Evolutionary conservation across 2,329 filamentous ascomycete species (phyloP), one percentile per base, ranked within the genome.

Genomic region (Aureobasidium vineae): DNA sequence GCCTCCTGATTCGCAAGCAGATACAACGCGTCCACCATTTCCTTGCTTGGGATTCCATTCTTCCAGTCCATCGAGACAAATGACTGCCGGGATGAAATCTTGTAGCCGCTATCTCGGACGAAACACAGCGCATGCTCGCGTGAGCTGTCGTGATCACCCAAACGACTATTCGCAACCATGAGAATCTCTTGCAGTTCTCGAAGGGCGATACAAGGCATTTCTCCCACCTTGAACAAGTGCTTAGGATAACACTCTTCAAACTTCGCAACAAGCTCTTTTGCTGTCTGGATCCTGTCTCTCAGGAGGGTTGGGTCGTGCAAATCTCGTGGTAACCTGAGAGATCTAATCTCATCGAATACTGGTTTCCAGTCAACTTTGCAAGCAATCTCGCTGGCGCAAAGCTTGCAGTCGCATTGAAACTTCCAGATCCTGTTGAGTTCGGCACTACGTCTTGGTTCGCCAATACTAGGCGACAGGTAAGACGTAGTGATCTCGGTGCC

Each of bases 401-500:
- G 56, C 52, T 3, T 41, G 53, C 53, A 57, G 15, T 57, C 53
- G 38, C 53, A 57, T 2, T 57, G 36, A 31, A 57, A 57, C 3
- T 41, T 41, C 53, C 53, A 57, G 36, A 31, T 57, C 15, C 53
- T 26, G 5, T 40, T 43, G 13, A 57, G 13, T 16, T 57, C 36
- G 6, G 53, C 53, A 36, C 21, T 57, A 16, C 53, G 53, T 19
- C 26, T 41, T n/a, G 53, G 53, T 43, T 57, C 53, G 13, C 36
- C 38, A 36, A 57, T 43, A n/a, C n/a, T 57, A 13, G 36, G 36
- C 5, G 53, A 28, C 5, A 57, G 21, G n/a, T 57, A 57, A 7
- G n/a, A 41, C 4, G 53, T 57, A 5, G 53, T 57, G n/a, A 57
- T 57, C 23, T 64, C 61, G 5, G 43, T 53, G 54, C 76, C 78